These are phyloP conservation scores for Myxozyma vanderwaltii DNA, from an alignment of 805 yeast genomes.

Conservation along the genomic window DNA sequence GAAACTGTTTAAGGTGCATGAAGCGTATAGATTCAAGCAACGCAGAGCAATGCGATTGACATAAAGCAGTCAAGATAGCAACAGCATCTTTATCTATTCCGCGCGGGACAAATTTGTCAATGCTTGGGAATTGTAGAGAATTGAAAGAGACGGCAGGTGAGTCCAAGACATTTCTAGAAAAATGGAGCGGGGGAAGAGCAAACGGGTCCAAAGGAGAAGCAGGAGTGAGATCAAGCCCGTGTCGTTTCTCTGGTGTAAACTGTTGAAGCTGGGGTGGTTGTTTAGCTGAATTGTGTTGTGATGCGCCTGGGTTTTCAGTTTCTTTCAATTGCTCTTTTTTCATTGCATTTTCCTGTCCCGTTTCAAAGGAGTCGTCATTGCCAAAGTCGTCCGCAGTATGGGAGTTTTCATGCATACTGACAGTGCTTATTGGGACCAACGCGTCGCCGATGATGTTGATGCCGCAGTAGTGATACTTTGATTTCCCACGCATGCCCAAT, in stretches of 20 bases:
- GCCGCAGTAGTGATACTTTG: slow-evolving; percentile 86
- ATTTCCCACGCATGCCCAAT: slow-evolving; percentile 77
- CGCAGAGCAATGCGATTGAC: slow-evolving; percentile 63
- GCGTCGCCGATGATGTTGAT: slow-evolving; percentile 51
- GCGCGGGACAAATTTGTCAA: slow-evolving; percentile 50
- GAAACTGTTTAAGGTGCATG: slow-evolving; percentile 65
- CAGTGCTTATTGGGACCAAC: slow-evolving; percentile 9
- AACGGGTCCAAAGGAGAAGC: slow-evolving; percentile 12
- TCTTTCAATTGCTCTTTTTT: background rate
- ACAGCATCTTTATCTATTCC: slow-evolving; percentile 58
- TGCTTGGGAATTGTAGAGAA: slow-evolving; percentile 45
- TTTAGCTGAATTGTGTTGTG: background rate
- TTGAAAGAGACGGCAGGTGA: slow-evolving; percentile 33
- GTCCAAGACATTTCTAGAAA: slow-evolving; percentile 8
- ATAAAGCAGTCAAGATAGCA: slow-evolving; percentile 61
- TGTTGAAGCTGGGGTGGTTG: background rate
- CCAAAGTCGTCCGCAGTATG: background rate
- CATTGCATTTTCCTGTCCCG: background rate
- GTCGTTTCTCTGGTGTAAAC: slow-evolving; percentile 2
- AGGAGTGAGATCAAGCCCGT: background rate
- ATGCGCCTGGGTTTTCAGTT: background rate
- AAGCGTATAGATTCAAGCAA: slow-evolving; percentile 66
- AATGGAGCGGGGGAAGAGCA: slow-evolving; percentile 16
- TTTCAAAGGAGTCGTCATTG: slow-evolving; percentile 16
- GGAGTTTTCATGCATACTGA: background rate